phyloP scores from a whole-genome alignment of 2,329 filamentous ascomycete genomes.

The Penicillium sp. region DNA sequence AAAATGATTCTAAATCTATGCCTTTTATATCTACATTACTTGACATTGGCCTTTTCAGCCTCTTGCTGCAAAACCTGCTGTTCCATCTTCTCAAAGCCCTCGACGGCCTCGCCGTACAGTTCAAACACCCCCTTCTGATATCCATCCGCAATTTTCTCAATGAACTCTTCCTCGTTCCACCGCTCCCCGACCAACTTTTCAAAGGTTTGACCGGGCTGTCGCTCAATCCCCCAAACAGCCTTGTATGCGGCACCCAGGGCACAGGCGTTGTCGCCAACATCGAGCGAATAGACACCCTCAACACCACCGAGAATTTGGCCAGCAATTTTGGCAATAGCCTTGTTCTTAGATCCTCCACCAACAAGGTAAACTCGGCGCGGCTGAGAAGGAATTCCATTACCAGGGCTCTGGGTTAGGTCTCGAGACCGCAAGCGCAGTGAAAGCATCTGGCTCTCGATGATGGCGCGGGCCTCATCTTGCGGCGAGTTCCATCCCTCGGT shows the following conservation, averaged over 20 bases:
- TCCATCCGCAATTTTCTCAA: slow-evolving; percentile 78
- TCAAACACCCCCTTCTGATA: slow-evolving; percentile 74
- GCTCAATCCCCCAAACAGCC: slow-evolving; percentile 86
- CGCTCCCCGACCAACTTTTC: slow-evolving; percentile 80
- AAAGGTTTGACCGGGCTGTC: slow-evolving; percentile 68
- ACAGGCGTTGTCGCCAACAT: slow-evolving; percentile 93
- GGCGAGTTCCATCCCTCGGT: slow-evolving; percentile 56
- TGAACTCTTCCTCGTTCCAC: slow-evolving; percentile 82
- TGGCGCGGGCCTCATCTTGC: slow-evolving; percentile 74
- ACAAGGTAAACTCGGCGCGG: slow-evolving; percentile 90
- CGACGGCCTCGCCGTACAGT: slow-evolving; percentile 72
- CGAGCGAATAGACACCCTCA: slow-evolving; percentile 89
- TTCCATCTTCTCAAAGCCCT: slow-evolving; percentile 77
- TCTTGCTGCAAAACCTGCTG: slow-evolving; percentile 55
- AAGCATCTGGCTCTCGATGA: slow-evolving; percentile 92
- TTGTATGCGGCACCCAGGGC: slow-evolving; percentile 94
- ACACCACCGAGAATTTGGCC: slow-evolving; percentile 84
- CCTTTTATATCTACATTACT: background rate
- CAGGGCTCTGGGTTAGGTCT: slow-evolving; percentile 65
- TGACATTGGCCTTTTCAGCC: slow-evolving; percentile 6
- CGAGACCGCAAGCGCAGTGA: slow-evolving; percentile 83
- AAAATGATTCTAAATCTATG: background rate
- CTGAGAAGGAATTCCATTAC: slow-evolving; percentile 67
- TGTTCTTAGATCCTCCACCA: slow-evolving; percentile 85
- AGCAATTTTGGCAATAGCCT: slow-evolving; percentile 78